Evolutionary conservation across 2,329 filamentous ascomycete genomes (phyloP).

Genomic region (Aureobasidium sp.): DNA sequence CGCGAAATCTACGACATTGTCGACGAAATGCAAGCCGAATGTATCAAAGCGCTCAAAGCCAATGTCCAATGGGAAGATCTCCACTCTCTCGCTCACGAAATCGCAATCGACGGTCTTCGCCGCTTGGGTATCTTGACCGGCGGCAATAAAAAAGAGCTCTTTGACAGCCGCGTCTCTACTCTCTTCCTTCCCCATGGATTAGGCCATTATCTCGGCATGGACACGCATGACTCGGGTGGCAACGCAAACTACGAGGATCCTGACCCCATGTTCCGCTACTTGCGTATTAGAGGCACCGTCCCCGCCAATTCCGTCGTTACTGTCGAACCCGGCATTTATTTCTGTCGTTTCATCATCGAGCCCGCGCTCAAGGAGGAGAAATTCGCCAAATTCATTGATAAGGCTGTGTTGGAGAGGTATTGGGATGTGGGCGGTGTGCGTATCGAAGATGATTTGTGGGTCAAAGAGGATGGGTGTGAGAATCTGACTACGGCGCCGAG

Average conservation of each 20-base stretch:
- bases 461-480: slow-evolving; percentile 71
- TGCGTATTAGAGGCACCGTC: slow-evolving; percentile 68
- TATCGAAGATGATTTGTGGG: slow-evolving; percentile 81
- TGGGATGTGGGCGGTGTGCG: slow-evolving; percentile 80
- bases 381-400: slow-evolving; percentile 60
- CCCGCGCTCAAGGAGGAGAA: slow-evolving; percentile 56
- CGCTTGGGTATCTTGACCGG: slow-evolving; percentile 68
- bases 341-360: slow-evolving; percentile 66
- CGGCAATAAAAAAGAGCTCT: slow-evolving; percentile 44
- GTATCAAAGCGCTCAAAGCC: slow-evolving; percentile 63
- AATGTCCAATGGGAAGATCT: slow-evolving; percentile 76
- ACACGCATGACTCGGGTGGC: slow-evolving; percentile 45
- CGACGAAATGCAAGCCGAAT: slow-evolving; percentile 76
- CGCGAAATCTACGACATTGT: slow-evolving; percentile 59
- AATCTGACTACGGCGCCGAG: slow-evolving; percentile 74
- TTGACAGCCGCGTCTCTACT: slow-evolving; percentile 39
- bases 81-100: slow-evolving; percentile 69
- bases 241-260: slow-evolving; percentile 53
- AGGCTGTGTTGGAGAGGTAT: slow-evolving; percentile 57
- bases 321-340: slow-evolving; percentile 86
- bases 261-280: slow-evolving; percentile 79
- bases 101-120: slow-evolving; percentile 74
- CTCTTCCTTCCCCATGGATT: slow-evolving; percentile 47
- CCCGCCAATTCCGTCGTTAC: slow-evolving; percentile 81
- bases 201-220: slow-evolving; percentile 47